These are phyloP conservation scores for Paxillus involutus DNA, from an alignment of 768 basidiomycete species.

Conservation along the genomic window DNA sequence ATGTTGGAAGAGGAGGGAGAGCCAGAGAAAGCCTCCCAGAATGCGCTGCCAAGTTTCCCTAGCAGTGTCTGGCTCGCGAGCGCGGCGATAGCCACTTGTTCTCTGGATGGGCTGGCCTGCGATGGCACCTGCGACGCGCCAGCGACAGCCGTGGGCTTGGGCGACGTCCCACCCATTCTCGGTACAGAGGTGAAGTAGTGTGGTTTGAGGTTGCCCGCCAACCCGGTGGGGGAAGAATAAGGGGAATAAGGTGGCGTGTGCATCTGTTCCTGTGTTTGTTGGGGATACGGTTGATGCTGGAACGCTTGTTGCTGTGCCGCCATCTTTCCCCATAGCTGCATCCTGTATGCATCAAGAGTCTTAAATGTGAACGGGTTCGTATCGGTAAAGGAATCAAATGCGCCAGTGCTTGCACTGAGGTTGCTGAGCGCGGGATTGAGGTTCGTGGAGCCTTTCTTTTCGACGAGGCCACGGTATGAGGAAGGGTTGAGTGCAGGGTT, in stretches of 20 bases:
- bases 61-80: conserved; percentile 78
- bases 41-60: conserved; percentile 68
- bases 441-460: conserved; percentile 32
- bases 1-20: conserved; percentile 10
- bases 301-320: conserved; percentile 62
- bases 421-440: conserved; percentile 28
- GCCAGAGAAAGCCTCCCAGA: conserved; percentile 90
- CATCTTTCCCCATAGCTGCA: conserved; percentile 93
- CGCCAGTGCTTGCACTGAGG: conserved; percentile 24
- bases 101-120: conserved; percentile 26
- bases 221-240: conserved; percentile 32
- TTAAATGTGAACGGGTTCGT: conserved; percentile 85
- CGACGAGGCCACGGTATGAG: conserved; percentile 20
- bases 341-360: conserved; percentile 80
- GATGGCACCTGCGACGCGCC: conserved; percentile 26
- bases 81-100: conserved; percentile 47
- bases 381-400: conserved; percentile 79
- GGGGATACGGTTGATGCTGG: conserved; percentile 36
- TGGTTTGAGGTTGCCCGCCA: conserved; percentile 43
- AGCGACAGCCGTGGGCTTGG: conserved; percentile 3
- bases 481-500: conserved; percentile 27
- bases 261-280: conserved; percentile 2
- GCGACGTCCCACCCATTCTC: conserved; percentile 6
- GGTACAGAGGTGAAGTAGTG: conserved; percentile 29
- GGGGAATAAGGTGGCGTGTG: conserved; percentile 20